phyloP scores from a whole-genome alignment of 1,284 basidiomycete species.

The Stereum hirsutum region DNA sequence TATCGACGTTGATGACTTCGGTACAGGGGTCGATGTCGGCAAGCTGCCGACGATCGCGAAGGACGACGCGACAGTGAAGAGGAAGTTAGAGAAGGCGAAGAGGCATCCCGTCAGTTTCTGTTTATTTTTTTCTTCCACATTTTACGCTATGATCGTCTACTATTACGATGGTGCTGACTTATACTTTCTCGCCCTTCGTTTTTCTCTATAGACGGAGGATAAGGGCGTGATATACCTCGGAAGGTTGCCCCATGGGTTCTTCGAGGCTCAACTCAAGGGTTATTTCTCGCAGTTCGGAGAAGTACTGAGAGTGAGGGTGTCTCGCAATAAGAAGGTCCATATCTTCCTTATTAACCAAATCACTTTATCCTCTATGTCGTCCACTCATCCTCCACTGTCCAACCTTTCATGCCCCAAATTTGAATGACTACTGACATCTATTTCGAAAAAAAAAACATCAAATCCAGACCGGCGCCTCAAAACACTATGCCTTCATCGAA shows the following conservation, averaged over 20 bases:
- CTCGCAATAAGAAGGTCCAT: slow-evolving; percentile 85
- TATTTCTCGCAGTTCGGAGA: slow-evolving; percentile 97
- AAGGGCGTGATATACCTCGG: slow-evolving; percentile 88
- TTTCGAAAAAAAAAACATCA: no score
- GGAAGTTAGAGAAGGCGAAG: slow-evolving; percentile 78
- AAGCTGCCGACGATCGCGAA: slow-evolving; percentile 79
- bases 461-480: slow-evolving; percentile 92
- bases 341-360: not conserved
- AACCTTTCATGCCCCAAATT: no score
- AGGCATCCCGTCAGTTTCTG: slow-evolving; percentile 55
- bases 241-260: slow-evolving; percentile 94
- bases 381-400: no score
- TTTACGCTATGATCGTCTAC: no score
- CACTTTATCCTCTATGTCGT: not conserved
- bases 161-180: no score
- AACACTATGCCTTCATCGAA: slow-evolving; percentile 97
- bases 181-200: slow-evolving; percentile 5
- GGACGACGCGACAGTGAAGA: slow-evolving; percentile 73
- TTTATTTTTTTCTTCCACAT: no score
- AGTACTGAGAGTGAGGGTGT: slow-evolving; percentile 82
- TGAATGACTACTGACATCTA: no score
- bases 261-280: slow-evolving; percentile 86
- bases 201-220: slow-evolving; percentile 48
- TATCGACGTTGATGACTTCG: slow-evolving; percentile 38
- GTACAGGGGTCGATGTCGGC: slow-evolving; percentile 49